Base-by-base conservation (phyloP, 352 stramenopile species). In the Phytopythium boreale region DNA sequence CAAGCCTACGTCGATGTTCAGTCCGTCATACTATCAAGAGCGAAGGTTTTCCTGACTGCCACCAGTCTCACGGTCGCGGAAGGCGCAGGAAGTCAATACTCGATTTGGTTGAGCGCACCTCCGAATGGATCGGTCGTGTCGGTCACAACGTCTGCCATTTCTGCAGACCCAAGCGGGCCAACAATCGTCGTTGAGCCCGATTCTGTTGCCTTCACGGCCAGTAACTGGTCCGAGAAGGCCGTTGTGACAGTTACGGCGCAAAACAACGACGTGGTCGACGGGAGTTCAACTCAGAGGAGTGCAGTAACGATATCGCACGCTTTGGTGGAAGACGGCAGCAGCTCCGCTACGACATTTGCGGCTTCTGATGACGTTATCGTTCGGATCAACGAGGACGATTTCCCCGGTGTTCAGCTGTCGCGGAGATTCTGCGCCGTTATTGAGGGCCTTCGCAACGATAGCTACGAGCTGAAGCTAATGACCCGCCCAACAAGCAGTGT, bases 401-500 rank as follows among this genome's bases (percentile, higher is more conserved):
- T 88, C 31, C 78, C 82, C 2, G 63, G 77, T 3, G 64, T 89
- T n/a, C 76, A 75, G n/a, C 55, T 89, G 20, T 90, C 82, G 0
- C 66, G 67, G 47, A 71, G 76, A 11, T 82, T 78, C 50, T 67
- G 77, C 31, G 74, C 78, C 2, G 72, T 90, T 14, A 41, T 82
- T 7, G 74, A 89, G 52, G 53, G 63, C 4, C 22, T 87, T 5
- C 67, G 68, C 22, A 87, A 84, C 52, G 77, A 76, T 46, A 81
- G 79, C 58, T 90, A 90, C 57, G 59, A 74, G 17, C 72, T 90
- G 9, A 70, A 63, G 17, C 60, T 90, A 8, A 43, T 77, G 22
- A 85, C 77, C 4, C 67, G 82, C 37, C 81, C 81, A 14, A 76
- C 29, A 8, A 71, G 51, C 31, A 63, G 70, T 17, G 81, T 90